Percentiles rank a stretch among this genome's conserved stretches.
These are phyloP conservation scores for Russula abietina DNA, from an alignment of 768 basidiomycete species.

Conservation along the genomic window DNA sequence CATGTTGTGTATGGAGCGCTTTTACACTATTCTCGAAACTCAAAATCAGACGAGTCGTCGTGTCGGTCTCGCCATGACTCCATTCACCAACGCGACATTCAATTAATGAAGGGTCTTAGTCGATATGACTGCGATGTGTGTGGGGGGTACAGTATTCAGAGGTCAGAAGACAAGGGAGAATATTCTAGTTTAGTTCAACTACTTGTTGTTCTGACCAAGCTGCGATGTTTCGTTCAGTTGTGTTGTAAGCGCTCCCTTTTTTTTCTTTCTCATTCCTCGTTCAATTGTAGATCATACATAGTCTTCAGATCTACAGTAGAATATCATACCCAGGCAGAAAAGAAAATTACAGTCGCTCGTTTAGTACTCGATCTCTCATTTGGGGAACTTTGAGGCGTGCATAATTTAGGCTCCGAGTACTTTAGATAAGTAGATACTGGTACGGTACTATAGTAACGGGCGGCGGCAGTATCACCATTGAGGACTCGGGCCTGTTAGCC, in stretches of 20 bases:
- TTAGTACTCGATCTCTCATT: no score
- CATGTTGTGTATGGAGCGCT: constrained; percentile 51
- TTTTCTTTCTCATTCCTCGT: no score
- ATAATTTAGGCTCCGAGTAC: no score
- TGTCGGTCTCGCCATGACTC: constrained; percentile 51
- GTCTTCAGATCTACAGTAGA: no score
- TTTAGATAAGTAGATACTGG: no score
- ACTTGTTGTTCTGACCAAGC: background rate
- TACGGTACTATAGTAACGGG: no score
- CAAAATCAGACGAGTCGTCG: constrained; percentile 45
- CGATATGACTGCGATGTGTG: background rate
- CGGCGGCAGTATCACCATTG: no score
- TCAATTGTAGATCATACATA: no score
- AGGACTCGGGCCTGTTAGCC: no score
- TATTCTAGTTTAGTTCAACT: background rate
- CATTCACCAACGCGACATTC: constrained; percentile 40
- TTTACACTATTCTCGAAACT: constrained; percentile 63
- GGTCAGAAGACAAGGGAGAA: background rate
- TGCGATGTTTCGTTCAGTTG: background rate
- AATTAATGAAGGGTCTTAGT: constrained; percentile 27
- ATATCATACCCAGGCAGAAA: no score
- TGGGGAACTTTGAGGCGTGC: no score
- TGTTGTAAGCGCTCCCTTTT: constrained; percentile 18
- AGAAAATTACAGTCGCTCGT: no score
- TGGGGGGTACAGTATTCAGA: background rate